Evolutionary conservation across 2,329 filamentous ascomycete species (phyloP), one percentile per base, ranked within the genome.

Genomic region (Colletotrichum lentis): DNA sequence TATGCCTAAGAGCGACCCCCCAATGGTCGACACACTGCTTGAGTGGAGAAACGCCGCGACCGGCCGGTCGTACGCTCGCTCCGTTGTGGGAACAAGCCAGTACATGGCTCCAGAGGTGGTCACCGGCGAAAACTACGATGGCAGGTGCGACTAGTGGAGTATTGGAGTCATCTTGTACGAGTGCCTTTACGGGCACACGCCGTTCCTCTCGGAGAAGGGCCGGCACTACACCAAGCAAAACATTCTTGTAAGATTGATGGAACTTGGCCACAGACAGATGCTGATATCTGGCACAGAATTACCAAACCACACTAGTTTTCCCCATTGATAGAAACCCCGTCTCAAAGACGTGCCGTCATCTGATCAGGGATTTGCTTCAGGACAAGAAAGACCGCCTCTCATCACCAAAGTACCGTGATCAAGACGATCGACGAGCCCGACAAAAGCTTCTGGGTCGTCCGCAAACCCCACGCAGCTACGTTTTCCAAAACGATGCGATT

Each of bases 51-150:
- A 93, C 74, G 83, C 84, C 18, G 86, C 84, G 70, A 86, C 91
- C 31, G 90, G 89, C 72, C 88, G 93, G 46, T 86, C 87, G 41
- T 85, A 93, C 41, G 95, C 95, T 1, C 88, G 90, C 72, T 97
- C 94, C 53, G 89, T 97, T 1, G 95, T 98, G 12, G 95, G 95
- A 2, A 98, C 96, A 2, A 97, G 94, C 76, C 95, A 97, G 76
- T 98, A 98, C 81, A 98, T 97, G 96, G 95, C 96, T 0, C 95
- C 95, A 2, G 96, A 98, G 81, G 92, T 98, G 20, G 90, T 97
- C 66, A 84, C 86, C 71, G 93, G 94, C 35, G 86, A 93, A 56
- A 81, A 85, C 44, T 98, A 98, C 77, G 96, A 98, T 79, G 95
- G 92, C 37, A 86, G 95, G 75, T 98, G 95, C 79, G 95, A 98